A percentile compares a stretch with the other conserved stretches of the same genome.
phyloP scores from a whole-genome alignment of 768 basidiomycete species.

The Pulveroboletus frians region DNA sequence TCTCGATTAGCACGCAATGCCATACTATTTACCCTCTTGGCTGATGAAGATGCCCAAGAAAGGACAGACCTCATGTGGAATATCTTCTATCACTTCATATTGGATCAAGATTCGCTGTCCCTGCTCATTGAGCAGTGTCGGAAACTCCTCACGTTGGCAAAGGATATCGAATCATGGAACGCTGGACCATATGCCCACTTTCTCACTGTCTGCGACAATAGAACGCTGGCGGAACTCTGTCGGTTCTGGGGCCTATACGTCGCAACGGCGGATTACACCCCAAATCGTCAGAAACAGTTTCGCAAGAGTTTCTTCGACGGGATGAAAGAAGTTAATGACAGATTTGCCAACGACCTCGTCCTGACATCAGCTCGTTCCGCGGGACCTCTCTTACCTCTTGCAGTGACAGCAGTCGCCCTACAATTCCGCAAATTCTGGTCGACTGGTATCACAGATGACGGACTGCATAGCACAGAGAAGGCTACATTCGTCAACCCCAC shows the following conservation, averaged over 20 bases:
- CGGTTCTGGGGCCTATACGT: conserved; percentile 20
- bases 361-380: conserved; percentile 24
- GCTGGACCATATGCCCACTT: conserved; percentile 25
- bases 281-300: conserved; percentile 9
- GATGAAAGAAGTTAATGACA: conserved; percentile 10
- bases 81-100: conserved; percentile 27
- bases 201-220: conserved; percentile 18
- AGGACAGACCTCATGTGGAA: conserved; percentile 25
- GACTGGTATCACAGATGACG: conserved; percentile 24
- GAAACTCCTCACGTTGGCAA: conserved; percentile 17
- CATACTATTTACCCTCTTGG: conserved; percentile 26
- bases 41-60: conserved; percentile 17
- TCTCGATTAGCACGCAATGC: conserved; percentile 25
- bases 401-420: background rate
- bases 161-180: conserved; percentile 21
- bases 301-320: conserved; percentile 18
- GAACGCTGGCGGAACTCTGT: conserved; percentile 22
- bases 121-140: conserved; percentile 27
- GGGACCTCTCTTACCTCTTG: conserved; percentile 20
- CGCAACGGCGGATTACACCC: conserved; percentile 10
- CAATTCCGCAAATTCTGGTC: conserved; percentile 28
- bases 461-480: conserved; percentile 8
- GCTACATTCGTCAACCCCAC: conserved; percentile 27
- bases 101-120: conserved; percentile 21
- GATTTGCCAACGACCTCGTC: background rate